Evolutionary conservation across 169 alveolate species (phyloP).

Genomic region (Amoebophrya sp.): DNA sequence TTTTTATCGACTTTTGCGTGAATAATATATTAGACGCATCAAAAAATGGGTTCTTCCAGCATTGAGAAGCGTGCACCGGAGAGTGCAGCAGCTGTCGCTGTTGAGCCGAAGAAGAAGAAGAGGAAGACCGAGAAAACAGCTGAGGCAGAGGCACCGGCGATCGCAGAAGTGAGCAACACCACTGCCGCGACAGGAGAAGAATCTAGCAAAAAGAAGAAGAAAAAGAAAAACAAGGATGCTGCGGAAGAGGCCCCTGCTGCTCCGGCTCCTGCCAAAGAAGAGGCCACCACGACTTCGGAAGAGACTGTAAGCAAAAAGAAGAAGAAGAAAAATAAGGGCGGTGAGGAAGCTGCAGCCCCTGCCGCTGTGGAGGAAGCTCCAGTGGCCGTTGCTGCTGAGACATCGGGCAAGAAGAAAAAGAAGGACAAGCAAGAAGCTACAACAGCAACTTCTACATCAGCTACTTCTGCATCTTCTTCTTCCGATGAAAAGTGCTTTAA

Average conservation of each 20-base stretch:
- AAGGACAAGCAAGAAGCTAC: not conserved
- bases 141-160: not conserved
- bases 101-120: not conserved
- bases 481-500: no score
- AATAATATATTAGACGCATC: no score
- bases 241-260: not conserved
- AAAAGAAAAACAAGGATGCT: not conserved
- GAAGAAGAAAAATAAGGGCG: not conserved
- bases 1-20: no score
- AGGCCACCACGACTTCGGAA: not conserved
- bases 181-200: no score
- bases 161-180: not conserved
- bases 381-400: no score
- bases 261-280: not conserved
- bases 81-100: not conserved
- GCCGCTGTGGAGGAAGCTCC: not conserved
- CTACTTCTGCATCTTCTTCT: no score
- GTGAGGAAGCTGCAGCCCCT: not conserved
- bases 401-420: no score
- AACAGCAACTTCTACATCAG: no score
- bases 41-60: no score
- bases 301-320: not conserved
- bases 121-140: not conserved
- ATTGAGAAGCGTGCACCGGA: not conserved
- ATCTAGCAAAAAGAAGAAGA: not conserved